phyloP scores from a whole-genome alignment of 768 basidiomycete genomes.

The Jaapia argillacea region DNA sequence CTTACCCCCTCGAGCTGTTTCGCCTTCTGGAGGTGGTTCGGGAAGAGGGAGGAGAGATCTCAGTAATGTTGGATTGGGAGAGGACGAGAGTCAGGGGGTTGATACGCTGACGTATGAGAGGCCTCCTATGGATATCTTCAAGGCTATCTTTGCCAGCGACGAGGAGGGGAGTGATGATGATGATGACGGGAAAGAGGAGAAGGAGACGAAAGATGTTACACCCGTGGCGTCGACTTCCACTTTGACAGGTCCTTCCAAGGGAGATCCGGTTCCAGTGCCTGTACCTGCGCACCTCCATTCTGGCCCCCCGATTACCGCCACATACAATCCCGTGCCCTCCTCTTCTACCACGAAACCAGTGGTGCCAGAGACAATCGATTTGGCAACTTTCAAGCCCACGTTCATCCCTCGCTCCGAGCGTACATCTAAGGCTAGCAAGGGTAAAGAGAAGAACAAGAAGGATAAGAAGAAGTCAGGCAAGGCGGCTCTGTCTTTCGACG shows the following conservation, averaged over 20 bases:
- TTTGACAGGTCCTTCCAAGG: no score
- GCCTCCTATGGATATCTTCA: slow-evolving; percentile 90
- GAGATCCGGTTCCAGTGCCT: no score
- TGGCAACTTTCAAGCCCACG: slow-evolving; percentile 78
- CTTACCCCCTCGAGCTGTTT: not conserved
- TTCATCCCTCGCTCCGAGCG: slow-evolving; percentile 60
- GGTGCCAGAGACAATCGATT: slow-evolving; percentile 30
- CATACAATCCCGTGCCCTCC: not conserved
- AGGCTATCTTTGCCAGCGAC: slow-evolving; percentile 95
- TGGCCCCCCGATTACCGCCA: not conserved
- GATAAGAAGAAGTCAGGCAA: slow-evolving; percentile 35
- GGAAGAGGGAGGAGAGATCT: slow-evolving; percentile 45
- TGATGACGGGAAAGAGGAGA: slow-evolving; percentile 25
- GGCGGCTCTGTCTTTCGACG: slow-evolving; percentile 64
- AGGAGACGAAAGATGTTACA: slow-evolving; percentile 14
- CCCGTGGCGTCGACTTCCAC: not conserved
- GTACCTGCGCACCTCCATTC: not conserved
- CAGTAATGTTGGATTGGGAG: slow-evolving; percentile 81
- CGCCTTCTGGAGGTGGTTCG: slow-evolving; percentile 5
- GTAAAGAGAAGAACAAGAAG: slow-evolving; percentile 40
- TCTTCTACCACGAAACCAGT: not conserved
- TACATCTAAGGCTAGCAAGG: slow-evolving; percentile 28
- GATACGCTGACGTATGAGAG: slow-evolving; percentile 85
- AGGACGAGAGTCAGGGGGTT: slow-evolving; percentile 82
- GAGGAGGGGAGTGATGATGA: slow-evolving; percentile 82